Evolutionary conservation across 257 asterid genomes (phyloP).

Genomic region (Knoxia roxburghii): DNA sequence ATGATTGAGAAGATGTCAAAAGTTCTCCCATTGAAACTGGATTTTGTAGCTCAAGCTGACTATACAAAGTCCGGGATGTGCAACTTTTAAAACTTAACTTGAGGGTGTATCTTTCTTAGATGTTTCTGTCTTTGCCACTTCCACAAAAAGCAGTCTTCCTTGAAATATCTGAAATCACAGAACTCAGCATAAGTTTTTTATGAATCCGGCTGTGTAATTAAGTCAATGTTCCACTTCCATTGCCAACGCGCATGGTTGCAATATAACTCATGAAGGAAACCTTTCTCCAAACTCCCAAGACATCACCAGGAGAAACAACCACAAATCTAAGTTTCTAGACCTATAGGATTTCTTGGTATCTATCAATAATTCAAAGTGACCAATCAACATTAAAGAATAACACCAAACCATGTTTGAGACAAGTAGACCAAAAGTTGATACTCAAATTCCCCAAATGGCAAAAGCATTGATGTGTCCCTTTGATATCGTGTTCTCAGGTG

Average conservation of each 20-base stretch:
- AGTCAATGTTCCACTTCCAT: not conserved
- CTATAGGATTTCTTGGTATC: not conserved
- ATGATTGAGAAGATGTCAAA: conserved; percentile 52
- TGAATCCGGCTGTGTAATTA: not conserved
- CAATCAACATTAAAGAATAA: not conserved
- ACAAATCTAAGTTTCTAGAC: not conserved
- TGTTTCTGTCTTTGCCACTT: conserved; percentile 37
- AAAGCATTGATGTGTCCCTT: not conserved
- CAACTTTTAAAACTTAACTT: conserved; percentile 3
- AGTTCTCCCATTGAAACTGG: conserved; percentile 50
- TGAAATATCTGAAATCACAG: conserved; percentile 34
- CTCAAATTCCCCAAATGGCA: conserved; percentile 2
- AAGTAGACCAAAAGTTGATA: not conserved
- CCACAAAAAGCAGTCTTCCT: conserved; percentile 60
- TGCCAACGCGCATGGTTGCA: not conserved
- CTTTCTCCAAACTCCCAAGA: too few relatives aligned
- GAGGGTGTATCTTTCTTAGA: conserved; percentile 21
- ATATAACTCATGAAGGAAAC: not conserved
- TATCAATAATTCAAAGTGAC: not conserved
- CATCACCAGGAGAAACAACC: not conserved
- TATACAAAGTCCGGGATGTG: conserved; percentile 9
- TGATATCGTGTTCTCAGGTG: not conserved
- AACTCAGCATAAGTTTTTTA: not conserved
- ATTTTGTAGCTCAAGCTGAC: conserved; percentile 11
- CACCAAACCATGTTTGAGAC: not conserved